A percentile compares a stretch with the other conserved stretches of the same genome.
phyloP scores from a whole-genome alignment of 768 basidiomycete species.

The Hydnomerulius pinastri region DNA sequence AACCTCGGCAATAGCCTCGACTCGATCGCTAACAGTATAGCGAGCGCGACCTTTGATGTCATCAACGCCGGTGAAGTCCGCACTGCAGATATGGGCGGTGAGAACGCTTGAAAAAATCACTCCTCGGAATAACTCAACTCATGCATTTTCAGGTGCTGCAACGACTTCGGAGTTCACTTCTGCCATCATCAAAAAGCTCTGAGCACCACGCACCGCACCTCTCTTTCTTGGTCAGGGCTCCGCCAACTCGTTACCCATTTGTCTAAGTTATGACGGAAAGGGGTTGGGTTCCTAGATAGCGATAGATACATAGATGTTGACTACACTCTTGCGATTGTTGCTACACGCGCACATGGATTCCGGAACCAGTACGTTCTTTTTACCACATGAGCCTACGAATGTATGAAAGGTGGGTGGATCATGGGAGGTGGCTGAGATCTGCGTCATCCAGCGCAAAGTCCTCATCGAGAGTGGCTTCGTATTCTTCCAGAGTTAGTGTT shows the following conservation, averaged over 20 bases:
- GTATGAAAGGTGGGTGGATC: background rate
- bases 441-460: constrained; percentile 49
- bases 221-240: no score
- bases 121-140: constrained; percentile 3
- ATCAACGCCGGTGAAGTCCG: constrained; percentile 85
- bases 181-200: constrained; percentile 84
- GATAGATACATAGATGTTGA: constrained; percentile 27
- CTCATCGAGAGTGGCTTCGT: constrained; percentile 51
- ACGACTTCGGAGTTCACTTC: constrained; percentile 95
- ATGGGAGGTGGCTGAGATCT: constrained; percentile 29
- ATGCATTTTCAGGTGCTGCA: constrained; percentile 59
- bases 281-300: constrained; percentile 5
- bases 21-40: constrained; percentile 90
- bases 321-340: constrained; percentile 14
- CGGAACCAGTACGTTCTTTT: constrained; percentile 19
- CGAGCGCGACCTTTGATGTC: constrained; percentile 89
- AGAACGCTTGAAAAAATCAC: constrained; percentile 34
- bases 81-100: constrained; percentile 95
- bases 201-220: no score
- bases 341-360: no score
- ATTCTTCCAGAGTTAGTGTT: constrained; percentile 48
- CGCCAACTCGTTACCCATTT: background rate
- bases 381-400: background rate
- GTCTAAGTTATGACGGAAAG: background rate
- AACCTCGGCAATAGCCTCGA: constrained; percentile 64